Conservation (phyloP, 1,284 basidiomycete species). For the Ustilago tritici region DNA sequence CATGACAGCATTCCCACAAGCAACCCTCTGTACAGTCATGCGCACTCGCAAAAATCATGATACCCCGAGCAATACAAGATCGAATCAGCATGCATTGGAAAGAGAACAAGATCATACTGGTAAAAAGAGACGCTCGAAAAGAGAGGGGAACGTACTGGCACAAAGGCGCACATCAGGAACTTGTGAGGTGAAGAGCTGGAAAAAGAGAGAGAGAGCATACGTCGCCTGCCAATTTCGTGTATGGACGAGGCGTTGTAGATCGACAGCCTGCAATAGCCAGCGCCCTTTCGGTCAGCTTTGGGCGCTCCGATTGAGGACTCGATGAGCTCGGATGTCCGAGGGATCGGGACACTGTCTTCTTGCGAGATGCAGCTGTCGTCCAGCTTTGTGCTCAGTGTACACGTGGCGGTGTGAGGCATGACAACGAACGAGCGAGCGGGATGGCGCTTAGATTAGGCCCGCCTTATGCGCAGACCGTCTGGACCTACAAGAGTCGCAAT, state of each 20-base stretch:
- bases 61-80: background rate
- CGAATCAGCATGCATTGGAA: background rate
- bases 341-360: background rate
- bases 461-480: background rate
- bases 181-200: no score
- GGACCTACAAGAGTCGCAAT: background rate
- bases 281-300: background rate
- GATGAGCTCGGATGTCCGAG: background rate
- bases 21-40: background rate
- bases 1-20: background rate
- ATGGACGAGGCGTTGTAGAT: background rate
- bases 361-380: background rate
- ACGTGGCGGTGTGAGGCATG: slow-evolving; percentile 3
- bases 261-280: background rate
- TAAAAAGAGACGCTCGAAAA: background rate
- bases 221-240: background rate
- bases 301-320: background rate
- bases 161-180: background rate
- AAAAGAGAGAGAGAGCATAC: background rate
- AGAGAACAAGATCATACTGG: background rate
- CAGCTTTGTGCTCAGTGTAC: background rate
- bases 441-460: background rate
- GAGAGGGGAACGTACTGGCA: no score
- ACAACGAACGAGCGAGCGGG: background rate
- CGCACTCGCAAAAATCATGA: background rate